Percentiles rank a stretch among this genome's conserved stretches.
Evolutionary conservation across 2,329 filamentous ascomycete genomes (phyloP).

Genomic region (Hirsutella rhossiliensis): DNA sequence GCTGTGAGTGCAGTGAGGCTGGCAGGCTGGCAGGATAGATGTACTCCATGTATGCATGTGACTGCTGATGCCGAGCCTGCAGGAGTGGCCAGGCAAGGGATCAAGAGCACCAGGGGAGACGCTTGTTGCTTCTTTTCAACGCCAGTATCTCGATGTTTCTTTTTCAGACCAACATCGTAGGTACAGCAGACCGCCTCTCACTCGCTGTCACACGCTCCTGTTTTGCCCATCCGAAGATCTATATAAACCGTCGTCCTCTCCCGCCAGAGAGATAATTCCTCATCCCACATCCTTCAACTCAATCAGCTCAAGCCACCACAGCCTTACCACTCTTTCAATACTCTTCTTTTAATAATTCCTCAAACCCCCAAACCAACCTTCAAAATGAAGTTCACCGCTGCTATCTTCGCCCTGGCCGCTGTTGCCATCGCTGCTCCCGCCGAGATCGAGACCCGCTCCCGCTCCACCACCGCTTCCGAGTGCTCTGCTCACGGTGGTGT

Average conservation of each 20-base stretch:
- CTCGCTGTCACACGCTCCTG: not conserved
- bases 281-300: not conserved
- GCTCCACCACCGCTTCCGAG: not conserved
- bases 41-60: too few species aligned
- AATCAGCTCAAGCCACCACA: not conserved
- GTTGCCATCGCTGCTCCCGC: slow-evolving; percentile 1
- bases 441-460: not conserved
- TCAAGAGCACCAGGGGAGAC: not conserved
- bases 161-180: too few species aligned
- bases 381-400: slow-evolving; percentile 2
- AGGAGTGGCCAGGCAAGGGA: not conserved
- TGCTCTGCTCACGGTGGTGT: not conserved
- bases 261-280: not conserved
- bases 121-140: too few species aligned
- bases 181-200: too few species aligned
- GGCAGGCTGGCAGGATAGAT: too few species aligned
- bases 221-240: not conserved
- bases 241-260: not conserved
- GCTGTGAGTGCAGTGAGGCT: too few species aligned
- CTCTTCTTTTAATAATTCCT: not conserved
- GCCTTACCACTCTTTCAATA: not conserved
- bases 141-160: too few species aligned
- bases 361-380: not conserved
- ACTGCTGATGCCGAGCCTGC: not conserved
- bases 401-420: slow-evolving; percentile 2